Evolutionary conservation across 2,329 filamentous ascomycete species (phyloP).

Genomic region (Tympanopsis confertula): DNA sequence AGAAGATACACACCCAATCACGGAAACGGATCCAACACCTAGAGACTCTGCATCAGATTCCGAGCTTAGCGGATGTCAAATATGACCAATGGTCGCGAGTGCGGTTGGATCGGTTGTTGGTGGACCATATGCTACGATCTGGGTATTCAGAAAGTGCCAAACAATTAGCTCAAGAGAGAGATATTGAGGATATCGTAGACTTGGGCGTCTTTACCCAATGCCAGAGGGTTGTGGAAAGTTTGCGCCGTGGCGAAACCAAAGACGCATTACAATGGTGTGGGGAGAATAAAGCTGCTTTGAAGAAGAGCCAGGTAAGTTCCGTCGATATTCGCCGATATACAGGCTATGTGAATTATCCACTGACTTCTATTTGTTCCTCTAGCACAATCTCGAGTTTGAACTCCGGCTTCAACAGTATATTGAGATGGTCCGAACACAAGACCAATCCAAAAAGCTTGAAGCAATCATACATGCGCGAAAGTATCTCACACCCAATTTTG

Average conservation of each 20-base stretch:
- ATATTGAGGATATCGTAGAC: slow-evolving; percentile 49
- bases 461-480: slow-evolving; percentile 50
- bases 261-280: slow-evolving; percentile 53
- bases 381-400: slow-evolving; percentile 48
- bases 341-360: background rate
- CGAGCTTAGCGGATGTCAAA: slow-evolving; percentile 50
- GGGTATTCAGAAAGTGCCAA: slow-evolving; percentile 49
- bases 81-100: slow-evolving; percentile 57
- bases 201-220: slow-evolving; percentile 52
- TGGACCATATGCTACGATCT: slow-evolving; percentile 52
- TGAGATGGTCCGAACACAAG: slow-evolving; percentile 41
- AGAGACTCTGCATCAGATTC: slow-evolving; percentile 47
- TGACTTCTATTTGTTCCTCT: slow-evolving; percentile 1
- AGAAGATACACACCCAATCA: slow-evolving; percentile 41
- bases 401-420: slow-evolving; percentile 57
- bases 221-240: slow-evolving; percentile 43
- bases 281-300: slow-evolving; percentile 52
- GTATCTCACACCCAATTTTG: slow-evolving; percentile 42
- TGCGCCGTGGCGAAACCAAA: slow-evolving; percentile 38
- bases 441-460: slow-evolving; percentile 34
- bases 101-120: slow-evolving; percentile 46
- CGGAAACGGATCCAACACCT: slow-evolving; percentile 49
- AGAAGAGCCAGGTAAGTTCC: slow-evolving; percentile 43
- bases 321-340: background rate
- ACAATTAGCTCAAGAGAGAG: slow-evolving; percentile 44